Evolutionary conservation across 2,329 filamentous ascomycete species (phyloP).

Genomic region (Conoideocrella luteorostrata): DNA sequence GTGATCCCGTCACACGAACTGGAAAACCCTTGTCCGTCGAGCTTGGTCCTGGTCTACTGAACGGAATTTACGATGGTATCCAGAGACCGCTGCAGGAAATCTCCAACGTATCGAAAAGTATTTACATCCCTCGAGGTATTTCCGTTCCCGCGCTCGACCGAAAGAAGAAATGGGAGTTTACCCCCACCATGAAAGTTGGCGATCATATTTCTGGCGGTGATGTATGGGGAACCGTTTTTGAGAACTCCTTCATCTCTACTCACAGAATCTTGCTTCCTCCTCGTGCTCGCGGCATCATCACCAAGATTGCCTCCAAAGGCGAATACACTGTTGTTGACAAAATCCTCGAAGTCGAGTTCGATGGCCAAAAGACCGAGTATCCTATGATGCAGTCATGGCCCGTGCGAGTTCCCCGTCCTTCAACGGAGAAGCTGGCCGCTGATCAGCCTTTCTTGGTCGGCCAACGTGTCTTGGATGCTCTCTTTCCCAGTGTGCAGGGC

Average conservation of each 20-base stretch:
- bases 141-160: slow-evolving; percentile 81
- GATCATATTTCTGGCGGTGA: slow-evolving; percentile 97
- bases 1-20: slow-evolving; percentile 84
- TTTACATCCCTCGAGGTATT: slow-evolving; percentile 97
- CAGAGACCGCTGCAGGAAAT: slow-evolving; percentile 90
- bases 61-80: slow-evolving; percentile 99
- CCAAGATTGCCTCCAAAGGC: slow-evolving; percentile 80
- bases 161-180: slow-evolving; percentile 94
- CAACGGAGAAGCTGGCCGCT: slow-evolving; percentile 85
- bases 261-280: slow-evolving; percentile 93
- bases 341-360: slow-evolving; percentile 92
- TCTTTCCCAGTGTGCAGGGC: slow-evolving; percentile 94
- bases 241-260: slow-evolving; percentile 90
- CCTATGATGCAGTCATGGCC: slow-evolving; percentile 99
- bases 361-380: slow-evolving; percentile 89
- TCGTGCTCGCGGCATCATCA: slow-evolving; percentile 85
- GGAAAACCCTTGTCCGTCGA: slow-evolving; percentile 97
- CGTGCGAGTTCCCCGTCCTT: slow-evolving; percentile 88
- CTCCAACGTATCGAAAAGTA: slow-evolving; percentile 68
- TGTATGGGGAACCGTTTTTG: slow-evolving; percentile 88
- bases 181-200: slow-evolving; percentile 82
- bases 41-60: slow-evolving; percentile 91
- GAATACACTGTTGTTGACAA: slow-evolving; percentile 92
- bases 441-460: slow-evolving; percentile 91
- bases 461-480: slow-evolving; percentile 89